Evolutionary conservation across 768 basidiomycete genomes (phyloP).

Genomic region (Tremella yokohamensis): DNA sequence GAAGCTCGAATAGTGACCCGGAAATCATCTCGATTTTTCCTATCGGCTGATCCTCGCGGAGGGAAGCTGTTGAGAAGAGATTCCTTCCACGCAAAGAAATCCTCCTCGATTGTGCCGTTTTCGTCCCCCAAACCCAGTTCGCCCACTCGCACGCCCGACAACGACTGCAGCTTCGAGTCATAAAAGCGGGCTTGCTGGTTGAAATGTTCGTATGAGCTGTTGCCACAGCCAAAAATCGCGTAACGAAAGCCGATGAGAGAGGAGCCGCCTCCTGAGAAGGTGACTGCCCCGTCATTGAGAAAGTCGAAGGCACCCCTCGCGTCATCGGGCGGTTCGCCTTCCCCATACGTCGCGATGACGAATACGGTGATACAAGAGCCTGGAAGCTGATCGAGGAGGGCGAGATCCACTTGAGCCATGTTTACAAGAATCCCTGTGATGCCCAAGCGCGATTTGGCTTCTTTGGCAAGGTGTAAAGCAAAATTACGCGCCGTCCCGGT

Average conservation of each 20-base stretch:
- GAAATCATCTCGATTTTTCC: constrained; percentile 83
- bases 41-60: constrained; percentile 1
- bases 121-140: constrained; percentile 93
- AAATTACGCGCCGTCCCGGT: too few relatives aligned
- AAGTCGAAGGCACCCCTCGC: constrained; percentile 90
- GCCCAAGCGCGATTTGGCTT: too few relatives aligned
- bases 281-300: constrained; percentile 76
- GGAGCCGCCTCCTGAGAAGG: constrained; percentile 63
- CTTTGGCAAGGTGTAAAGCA: too few relatives aligned
- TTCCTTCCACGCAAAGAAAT: constrained; percentile 98
- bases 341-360: constrained; percentile 96
- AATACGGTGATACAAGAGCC: background rate
- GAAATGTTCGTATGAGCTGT: constrained; percentile 78
- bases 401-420: too few relatives aligned
- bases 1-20: constrained; percentile 73
- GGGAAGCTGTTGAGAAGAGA: too few relatives aligned
- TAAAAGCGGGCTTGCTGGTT: constrained; percentile 79
- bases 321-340: constrained; percentile 98
- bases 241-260: constrained; percentile 81
- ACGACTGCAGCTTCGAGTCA: constrained; percentile 66
- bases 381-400: constrained; percentile 54
- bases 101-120: constrained; percentile 99
- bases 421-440: too few relatives aligned
- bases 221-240: constrained; percentile 85
- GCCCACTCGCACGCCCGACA: constrained; percentile 80